phyloP scores from a whole-genome alignment of 768 basidiomycete species.

The Boletus edulis region DNA sequence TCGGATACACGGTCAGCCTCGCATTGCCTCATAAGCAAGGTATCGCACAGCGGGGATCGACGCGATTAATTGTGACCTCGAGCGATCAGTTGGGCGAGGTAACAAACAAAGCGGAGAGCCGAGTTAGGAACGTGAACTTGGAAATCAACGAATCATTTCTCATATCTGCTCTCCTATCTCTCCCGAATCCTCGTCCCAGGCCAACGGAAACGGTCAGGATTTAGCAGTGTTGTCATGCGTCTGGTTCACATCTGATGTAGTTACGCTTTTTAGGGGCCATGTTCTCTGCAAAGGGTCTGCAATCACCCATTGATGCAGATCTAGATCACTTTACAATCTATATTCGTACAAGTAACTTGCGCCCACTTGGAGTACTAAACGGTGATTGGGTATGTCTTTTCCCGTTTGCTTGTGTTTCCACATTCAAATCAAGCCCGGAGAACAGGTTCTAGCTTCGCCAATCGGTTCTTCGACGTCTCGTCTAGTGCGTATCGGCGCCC shows the following conservation, averaged over 20 bases:
- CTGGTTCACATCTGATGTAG: neutral
- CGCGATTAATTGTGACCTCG: conserved; percentile 51
- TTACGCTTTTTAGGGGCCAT: conserved; percentile 7
- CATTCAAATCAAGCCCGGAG: conserved; percentile 1
- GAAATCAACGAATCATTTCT: conserved; percentile 78
- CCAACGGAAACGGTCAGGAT: conserved; percentile 8
- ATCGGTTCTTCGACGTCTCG: conserved; percentile 38
- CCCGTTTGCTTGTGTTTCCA: neutral
- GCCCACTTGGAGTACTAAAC: conserved; percentile 61
- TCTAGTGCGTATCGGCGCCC: conserved; percentile 55
- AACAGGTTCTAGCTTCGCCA: conserved; percentile 52
- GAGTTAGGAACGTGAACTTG: conserved; percentile 38
- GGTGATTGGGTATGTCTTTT: conserved; percentile 70
- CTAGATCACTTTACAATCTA: conserved; percentile 60
- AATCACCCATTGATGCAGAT: conserved; percentile 29
- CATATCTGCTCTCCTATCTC: conserved; percentile 45
- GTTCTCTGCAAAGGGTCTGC: conserved; percentile 34
- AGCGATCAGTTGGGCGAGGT: conserved; percentile 15
- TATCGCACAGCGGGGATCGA: conserved; percentile 42
- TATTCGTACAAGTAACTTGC: conserved; percentile 60
- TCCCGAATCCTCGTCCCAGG: conserved; percentile 9
- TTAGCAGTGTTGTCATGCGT: neutral
- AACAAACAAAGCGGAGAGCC: conserved; percentile 3
- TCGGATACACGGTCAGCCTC: conserved; percentile 54
- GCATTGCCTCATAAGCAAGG: conserved; percentile 77